Base-by-base conservation (phyloP, 2,329 filamentous ascomycete genomes). In the Pyrenochaeta sp. region DNA sequence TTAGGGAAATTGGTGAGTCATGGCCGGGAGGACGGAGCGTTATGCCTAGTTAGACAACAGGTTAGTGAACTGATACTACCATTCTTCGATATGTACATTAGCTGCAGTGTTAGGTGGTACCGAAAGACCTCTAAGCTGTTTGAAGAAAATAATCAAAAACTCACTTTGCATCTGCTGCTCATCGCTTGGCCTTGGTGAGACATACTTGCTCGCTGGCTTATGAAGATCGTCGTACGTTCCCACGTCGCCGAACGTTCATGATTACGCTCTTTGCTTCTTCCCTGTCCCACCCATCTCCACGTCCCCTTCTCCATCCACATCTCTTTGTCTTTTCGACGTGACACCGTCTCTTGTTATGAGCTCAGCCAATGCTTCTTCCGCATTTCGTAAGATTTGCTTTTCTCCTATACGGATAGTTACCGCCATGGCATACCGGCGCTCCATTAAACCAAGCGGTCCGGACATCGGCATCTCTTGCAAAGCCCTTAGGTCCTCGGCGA, bases 401-500 rank as follows among this genome's bases (percentile, higher is more conserved):
- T 94, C 90, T 12, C 90, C 90, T 2, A 87, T 75, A 54, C 90
- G 83, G 31, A 92, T 88, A 45, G 84, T 78, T 18, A 87, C 67
- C 0, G 90, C 90, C 86, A 90, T 90, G 56, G 66, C 57, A 70
- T 73, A 62, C 51, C 71, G 68, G 53, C 63, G 48, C 64, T 71
- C 54, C 60, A 64, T 60, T 4, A 53, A 35, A 1, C 45, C 45
- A 4, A 49, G 47, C 40, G 23, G 48, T 29, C 33, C 45, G 42
- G 68, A 55, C 17, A 82, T 68, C 5, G 80, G 23, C 9, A 27
- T 27, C 9, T 27, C 54, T 43, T 79, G 66, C 11, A 21, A 48
- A 51, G 85, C 80, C 39, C 80, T 71, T n/a, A 78, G 65, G 58
- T 88, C 84, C 33, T 84, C 75, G 18, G 80, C 75, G n/a, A 85